Evolutionary conservation across 148 eudicot species (phyloP).

Genomic region (Spergularia bocconei): DNA sequence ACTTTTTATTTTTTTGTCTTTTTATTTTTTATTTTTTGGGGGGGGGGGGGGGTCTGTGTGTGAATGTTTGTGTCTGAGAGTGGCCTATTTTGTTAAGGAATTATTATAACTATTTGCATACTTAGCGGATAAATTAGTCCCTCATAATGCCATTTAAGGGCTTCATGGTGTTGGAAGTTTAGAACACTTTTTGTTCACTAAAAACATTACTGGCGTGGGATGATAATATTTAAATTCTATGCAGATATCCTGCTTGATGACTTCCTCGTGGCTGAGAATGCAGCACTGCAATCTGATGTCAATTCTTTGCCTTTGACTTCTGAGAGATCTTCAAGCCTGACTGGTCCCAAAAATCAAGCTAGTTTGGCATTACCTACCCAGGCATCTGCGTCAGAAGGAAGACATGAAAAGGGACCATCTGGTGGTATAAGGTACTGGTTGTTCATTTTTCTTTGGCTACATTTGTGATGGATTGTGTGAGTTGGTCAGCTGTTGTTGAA

Average conservation of each 20-base stretch:
- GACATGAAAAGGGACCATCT: constrained; percentile 45
- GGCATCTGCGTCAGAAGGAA: constrained; percentile 36
- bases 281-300: constrained; percentile 53
- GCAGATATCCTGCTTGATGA: constrained; percentile 84
- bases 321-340: constrained; percentile 44
- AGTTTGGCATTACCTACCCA: constrained; percentile 30
- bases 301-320: constrained; percentile 41
- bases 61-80: too few relatives aligned
- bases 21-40: too few relatives aligned
- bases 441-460: background rate
- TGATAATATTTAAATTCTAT: constrained; percentile 11
- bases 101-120: background rate
- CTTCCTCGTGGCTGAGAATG: constrained; percentile 76
- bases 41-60: too few relatives aligned
- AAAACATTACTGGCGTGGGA: background rate
- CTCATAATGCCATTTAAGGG: constrained; percentile 6
- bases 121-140: background rate
- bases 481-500: constrained; percentile 8
- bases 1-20: too few relatives aligned
- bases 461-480: constrained; percentile 2
- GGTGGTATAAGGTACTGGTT: constrained; percentile 46
- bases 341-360: constrained; percentile 42
- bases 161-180: background rate
- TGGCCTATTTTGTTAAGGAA: background rate
- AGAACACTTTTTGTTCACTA: background rate